These are phyloP conservation scores for Flammula alnicola DNA, from an alignment of 1,284 basidiomycete species.

Conservation along the genomic window DNA sequence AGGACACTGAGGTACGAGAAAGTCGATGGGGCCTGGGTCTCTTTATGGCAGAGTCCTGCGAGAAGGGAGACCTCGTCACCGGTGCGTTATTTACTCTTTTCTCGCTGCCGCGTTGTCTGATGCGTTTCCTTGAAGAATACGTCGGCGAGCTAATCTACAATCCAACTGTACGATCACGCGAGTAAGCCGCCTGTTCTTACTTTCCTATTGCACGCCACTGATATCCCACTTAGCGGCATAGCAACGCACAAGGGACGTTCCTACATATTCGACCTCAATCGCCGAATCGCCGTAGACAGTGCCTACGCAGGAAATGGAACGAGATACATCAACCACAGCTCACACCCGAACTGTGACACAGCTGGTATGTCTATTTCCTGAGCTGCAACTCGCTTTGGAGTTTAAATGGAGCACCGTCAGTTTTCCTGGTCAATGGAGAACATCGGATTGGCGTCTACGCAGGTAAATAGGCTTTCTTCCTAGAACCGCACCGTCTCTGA, in stretches of 20 bases:
- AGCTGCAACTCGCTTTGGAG: background rate
- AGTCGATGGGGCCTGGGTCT: slow-evolving; percentile 56
- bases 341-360: slow-evolving; percentile 47
- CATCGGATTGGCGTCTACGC: slow-evolving; percentile 62
- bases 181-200: slow-evolving; percentile 38
- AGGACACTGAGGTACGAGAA: slow-evolving; percentile 46
- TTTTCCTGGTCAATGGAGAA: slow-evolving; percentile 60
- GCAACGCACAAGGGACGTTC: slow-evolving; percentile 48
- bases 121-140: slow-evolving; percentile 58
- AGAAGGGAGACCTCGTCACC: slow-evolving; percentile 47
- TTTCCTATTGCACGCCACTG: background rate
- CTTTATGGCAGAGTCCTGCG: slow-evolving; percentile 46
- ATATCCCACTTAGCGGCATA: slow-evolving; percentile 24
- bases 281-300: slow-evolving; percentile 50
- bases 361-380: slow-evolving; percentile 36
- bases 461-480: slow-evolving; percentile 37
- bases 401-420: slow-evolving; percentile 38
- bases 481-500: background rate
- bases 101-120: too few species aligned
- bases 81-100: slow-evolving; percentile 35
- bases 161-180: slow-evolving; percentile 43
- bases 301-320: slow-evolving; percentile 57
- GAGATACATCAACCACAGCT: slow-evolving; percentile 63
- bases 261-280: slow-evolving; percentile 60
- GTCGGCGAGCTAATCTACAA: slow-evolving; percentile 56